Evolutionary conservation across 2,329 filamentous ascomycete species (phyloP).

Genomic region (Hypoxylon sp.): DNA sequence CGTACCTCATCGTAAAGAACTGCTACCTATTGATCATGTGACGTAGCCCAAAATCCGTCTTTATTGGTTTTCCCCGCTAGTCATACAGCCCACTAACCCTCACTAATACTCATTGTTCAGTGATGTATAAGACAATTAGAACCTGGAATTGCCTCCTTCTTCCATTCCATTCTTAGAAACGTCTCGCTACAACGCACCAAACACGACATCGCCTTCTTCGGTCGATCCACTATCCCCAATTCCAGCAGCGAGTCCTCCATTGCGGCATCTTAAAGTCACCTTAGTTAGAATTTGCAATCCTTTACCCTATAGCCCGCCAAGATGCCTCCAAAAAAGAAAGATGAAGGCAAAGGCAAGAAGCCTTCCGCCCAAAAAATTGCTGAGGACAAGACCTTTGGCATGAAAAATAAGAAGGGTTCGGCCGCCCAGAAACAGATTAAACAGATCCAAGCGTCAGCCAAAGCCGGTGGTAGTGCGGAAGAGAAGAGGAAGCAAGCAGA

Average conservation of each 20-base stretch:
- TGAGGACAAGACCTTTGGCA: slow-evolving; percentile 98
- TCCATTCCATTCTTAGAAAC: slow-evolving; percentile 24
- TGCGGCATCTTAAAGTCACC: neutral
- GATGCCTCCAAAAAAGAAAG: slow-evolving; percentile 80
- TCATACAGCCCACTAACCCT: slow-evolving; percentile 48
- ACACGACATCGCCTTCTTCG: neutral
- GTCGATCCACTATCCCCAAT: neutral
- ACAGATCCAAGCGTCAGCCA: slow-evolving; percentile 81
- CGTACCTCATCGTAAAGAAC: too few relatives aligned
- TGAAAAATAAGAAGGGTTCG: slow-evolving; percentile 99
- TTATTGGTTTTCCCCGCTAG: slow-evolving; percentile 42
- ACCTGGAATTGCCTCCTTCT: slow-evolving; percentile 26
- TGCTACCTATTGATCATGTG: slow-evolving; percentile 38
- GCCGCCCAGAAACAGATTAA: slow-evolving; percentile 92
- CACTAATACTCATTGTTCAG: slow-evolving; percentile 37
- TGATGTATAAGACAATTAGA: slow-evolving; percentile 26
- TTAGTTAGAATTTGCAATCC: neutral
- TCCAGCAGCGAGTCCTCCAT: neutral
- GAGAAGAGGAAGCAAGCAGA: slow-evolving; percentile 85
- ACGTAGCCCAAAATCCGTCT: slow-evolving; percentile 42
- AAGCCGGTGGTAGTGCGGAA: slow-evolving; percentile 83
- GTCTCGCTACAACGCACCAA: neutral
- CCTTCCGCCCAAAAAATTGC: slow-evolving; percentile 73
- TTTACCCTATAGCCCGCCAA: slow-evolving; percentile 56
- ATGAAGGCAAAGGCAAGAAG: slow-evolving; percentile 69